phyloP scores from a whole-genome alignment of 2,329 filamentous ascomycete genomes.

The Clathrospora elynae region DNA sequence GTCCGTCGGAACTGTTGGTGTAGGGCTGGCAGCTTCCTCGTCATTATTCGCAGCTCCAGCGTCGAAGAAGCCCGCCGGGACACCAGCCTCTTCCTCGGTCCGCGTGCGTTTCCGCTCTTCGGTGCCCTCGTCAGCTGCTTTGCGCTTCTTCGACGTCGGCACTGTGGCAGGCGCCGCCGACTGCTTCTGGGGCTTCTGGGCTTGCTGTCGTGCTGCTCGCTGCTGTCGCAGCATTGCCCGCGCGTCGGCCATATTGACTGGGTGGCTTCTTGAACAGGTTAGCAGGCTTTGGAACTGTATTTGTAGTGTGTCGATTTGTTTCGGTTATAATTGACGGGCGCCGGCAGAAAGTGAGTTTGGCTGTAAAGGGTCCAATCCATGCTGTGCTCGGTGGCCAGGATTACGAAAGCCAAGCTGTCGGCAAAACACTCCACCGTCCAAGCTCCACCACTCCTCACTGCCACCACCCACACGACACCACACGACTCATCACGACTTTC shows the following conservation, averaged over 20 bases:
- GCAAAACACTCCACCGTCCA: conserved; percentile 31
- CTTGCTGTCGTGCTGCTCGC: conserved; percentile 45
- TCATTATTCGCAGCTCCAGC: conserved; percentile 22
- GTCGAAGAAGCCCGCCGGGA: conserved; percentile 47
- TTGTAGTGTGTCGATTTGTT: conserved; percentile 1
- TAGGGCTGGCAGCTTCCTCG: conserved; percentile 8
- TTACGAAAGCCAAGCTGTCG: conserved; percentile 24
- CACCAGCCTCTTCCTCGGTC: conserved; percentile 39
- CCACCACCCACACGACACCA: conserved; percentile 40
- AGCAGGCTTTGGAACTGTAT: neutral
- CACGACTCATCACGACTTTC: conserved; percentile 21
- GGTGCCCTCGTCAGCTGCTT: conserved; percentile 36
- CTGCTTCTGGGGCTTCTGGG: conserved; percentile 37
- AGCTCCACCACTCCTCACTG: conserved; percentile 39
- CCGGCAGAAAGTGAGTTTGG: conserved; percentile 10
- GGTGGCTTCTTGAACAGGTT: neutral
- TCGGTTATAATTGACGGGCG: conserved; percentile 1
- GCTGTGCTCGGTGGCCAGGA: conserved; percentile 3
- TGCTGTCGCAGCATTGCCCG: conserved; percentile 48
- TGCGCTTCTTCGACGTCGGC: conserved; percentile 44
- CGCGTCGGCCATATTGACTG: conserved; percentile 44
- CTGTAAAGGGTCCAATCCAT: conserved; percentile 7
- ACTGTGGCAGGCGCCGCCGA: conserved; percentile 37
- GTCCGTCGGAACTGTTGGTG: conserved; percentile 3
- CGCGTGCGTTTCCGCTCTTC: conserved; percentile 43